These are phyloP conservation scores for Colletotrichum sp. DNA, from an alignment of 2,329 filamentous ascomycete genomes.

Conservation along the genomic window DNA sequence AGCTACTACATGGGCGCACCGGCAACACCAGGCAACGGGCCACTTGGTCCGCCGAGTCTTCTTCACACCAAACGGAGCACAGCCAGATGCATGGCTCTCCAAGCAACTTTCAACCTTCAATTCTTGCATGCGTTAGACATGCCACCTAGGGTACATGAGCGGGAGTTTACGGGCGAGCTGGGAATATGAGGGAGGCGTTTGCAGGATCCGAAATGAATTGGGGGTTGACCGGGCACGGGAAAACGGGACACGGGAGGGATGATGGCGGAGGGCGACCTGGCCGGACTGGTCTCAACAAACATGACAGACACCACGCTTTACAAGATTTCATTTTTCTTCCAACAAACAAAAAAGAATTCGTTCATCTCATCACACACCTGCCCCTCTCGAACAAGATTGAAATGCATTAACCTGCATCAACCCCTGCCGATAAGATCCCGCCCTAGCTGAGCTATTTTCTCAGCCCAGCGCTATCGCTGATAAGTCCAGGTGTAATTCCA, in stretches of 20 bases:
- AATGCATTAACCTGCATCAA: background rate
- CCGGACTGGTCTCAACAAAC: background rate
- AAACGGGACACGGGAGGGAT: background rate
- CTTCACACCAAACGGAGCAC: background rate
- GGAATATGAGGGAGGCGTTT: background rate
- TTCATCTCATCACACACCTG: background rate
- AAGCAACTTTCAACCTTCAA: background rate
- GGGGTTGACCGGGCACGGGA: background rate
- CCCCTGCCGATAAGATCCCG: background rate
- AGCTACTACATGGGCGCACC: background rate
- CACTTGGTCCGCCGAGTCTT: background rate
- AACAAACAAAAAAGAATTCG: background rate
- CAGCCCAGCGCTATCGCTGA: background rate
- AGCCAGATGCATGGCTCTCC: background rate
- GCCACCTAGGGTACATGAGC: background rate
- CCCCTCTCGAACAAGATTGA: background rate
- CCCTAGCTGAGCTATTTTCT: background rate
- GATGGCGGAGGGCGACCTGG: background rate
- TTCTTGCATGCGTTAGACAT: conserved; percentile 6
- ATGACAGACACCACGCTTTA: background rate
- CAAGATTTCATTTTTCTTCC: background rate
- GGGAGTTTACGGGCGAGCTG: background rate
- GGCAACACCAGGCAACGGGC: background rate
- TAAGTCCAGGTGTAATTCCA: conserved; percentile 12
- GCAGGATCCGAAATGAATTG: background rate